Conservation (phyloP, 768 basidiomycete genomes). For the Tephrocybe sp. region DNA sequence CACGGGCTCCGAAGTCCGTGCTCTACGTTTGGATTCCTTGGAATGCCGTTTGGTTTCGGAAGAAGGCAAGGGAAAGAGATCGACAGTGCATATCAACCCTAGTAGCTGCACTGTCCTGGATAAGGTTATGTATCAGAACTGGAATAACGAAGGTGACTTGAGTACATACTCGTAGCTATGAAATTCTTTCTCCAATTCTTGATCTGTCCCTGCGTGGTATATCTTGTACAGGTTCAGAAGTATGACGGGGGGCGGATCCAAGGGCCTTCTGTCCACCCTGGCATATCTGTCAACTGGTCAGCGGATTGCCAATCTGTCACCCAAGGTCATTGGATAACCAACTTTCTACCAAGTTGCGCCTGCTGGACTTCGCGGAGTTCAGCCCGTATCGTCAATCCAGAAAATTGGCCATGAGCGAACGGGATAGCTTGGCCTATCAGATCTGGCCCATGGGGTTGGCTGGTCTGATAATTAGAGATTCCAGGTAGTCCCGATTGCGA, state of each 20-base stretch:
- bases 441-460: constrained; percentile 23
- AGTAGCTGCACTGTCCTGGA: constrained; percentile 62
- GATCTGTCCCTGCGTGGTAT: constrained; percentile 36
- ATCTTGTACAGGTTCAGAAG: constrained; percentile 49
- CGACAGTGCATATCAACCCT: constrained; percentile 74
- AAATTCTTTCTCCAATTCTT: constrained; percentile 42
- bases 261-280: constrained; percentile 58
- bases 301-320: background rate
- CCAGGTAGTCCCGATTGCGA: constrained; percentile 7
- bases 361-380: constrained; percentile 60
- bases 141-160: background rate
- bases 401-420: constrained; percentile 59
- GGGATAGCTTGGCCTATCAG: constrained; percentile 50
- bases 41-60: constrained; percentile 2
- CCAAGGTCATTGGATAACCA: constrained; percentile 6
- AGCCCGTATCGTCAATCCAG: constrained; percentile 53
- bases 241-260: constrained; percentile 67
- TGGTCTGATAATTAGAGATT: constrained; percentile 3
- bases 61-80: constrained; percentile 61
- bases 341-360: constrained; percentile 70
- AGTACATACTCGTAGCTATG: constrained; percentile 44
- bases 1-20: constrained; percentile 13
- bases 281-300: constrained; percentile 44
- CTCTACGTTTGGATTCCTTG: constrained; percentile 4
- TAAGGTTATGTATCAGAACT: too few relatives aligned